Conservation (phyloP, 179 eudicot genomes). For the Sideroxylon spinosum region DNA sequence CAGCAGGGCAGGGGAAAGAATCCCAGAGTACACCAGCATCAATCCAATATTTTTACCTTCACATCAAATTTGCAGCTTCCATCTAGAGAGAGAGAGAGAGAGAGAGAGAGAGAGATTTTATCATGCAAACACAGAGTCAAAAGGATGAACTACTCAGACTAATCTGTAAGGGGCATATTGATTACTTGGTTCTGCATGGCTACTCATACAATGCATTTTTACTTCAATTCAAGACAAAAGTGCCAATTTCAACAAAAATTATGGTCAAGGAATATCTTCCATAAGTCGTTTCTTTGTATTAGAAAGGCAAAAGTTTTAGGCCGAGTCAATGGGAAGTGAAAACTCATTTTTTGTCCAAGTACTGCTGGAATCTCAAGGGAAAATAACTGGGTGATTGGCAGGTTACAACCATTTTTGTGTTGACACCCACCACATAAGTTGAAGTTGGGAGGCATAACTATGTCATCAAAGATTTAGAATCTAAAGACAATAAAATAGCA, state of each 20-base stretch:
- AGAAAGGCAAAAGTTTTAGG: neutral
- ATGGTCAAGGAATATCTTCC: neutral
- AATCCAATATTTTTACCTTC: neutral
- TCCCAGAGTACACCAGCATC: neutral
- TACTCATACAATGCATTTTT: neutral
- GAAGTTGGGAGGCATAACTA: neutral
- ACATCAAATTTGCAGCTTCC: slow-evolving; percentile 13
- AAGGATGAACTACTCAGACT: neutral
- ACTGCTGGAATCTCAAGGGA: neutral
- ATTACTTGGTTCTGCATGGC: neutral
- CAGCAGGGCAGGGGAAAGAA: neutral
- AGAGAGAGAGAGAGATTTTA: neutral
- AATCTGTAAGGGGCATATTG: neutral
- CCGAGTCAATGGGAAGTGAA: neutral
- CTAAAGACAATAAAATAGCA: too few species aligned
- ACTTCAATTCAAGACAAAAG: neutral
- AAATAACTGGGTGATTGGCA: neutral
- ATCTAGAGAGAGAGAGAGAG: neutral
- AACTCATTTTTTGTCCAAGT: neutral
- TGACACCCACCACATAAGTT: neutral
- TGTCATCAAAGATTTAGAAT: neutral
- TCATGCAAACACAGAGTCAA: neutral
- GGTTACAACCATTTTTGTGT: neutral
- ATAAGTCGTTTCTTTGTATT: neutral
- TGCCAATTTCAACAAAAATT: neutral